Percentiles rank a stretch among this genome's conserved stretches.
These are phyloP conservation scores for Collybiopsis luxurians DNA, from an alignment of 768 basidiomycete genomes.

Conservation along the genomic window DNA sequence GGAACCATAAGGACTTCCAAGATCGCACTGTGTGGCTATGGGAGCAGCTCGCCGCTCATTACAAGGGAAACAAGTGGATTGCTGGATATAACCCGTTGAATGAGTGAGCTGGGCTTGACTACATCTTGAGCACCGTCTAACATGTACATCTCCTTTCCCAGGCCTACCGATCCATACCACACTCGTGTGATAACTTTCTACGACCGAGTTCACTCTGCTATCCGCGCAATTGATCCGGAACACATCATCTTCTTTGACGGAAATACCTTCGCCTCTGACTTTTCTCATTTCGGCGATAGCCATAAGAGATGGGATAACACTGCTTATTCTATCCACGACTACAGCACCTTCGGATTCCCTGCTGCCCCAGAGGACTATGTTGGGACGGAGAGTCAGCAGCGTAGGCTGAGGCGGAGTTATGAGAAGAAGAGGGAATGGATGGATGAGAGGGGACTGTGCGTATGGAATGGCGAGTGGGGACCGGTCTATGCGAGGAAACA, in stretches of 20 bases:
- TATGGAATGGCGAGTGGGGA: constrained; percentile 64
- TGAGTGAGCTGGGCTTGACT: constrained; percentile 44
- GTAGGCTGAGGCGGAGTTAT: constrained; percentile 53
- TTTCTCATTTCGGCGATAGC: constrained; percentile 66
- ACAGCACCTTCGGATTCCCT: constrained; percentile 73
- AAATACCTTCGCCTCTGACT: constrained; percentile 81
- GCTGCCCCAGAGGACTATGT: constrained; percentile 51
- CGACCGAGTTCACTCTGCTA: constrained; percentile 62
- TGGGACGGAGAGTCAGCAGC: constrained; percentile 49
- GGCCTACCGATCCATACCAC: constrained; percentile 66
- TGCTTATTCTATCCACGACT: constrained; percentile 80
- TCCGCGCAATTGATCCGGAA: constrained; percentile 65
- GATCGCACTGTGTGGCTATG: constrained; percentile 78
- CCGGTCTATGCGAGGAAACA: constrained; percentile 52
- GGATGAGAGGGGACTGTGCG: constrained; percentile 41
- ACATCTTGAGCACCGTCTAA: constrained; percentile 19
- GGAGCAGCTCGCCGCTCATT: constrained; percentile 72
- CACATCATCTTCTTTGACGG: constrained; percentile 82
- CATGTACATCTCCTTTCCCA: background rate
- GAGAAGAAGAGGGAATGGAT: constrained; percentile 69
- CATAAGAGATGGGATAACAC: constrained; percentile 66
- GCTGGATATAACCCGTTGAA: constrained; percentile 87
- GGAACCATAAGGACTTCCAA: constrained; percentile 84
- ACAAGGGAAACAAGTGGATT: constrained; percentile 77
- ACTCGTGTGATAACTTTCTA: constrained; percentile 65